phyloP scores from a whole-genome alignment of 208 protist species.

The Trypanosoma vivax region DNA sequence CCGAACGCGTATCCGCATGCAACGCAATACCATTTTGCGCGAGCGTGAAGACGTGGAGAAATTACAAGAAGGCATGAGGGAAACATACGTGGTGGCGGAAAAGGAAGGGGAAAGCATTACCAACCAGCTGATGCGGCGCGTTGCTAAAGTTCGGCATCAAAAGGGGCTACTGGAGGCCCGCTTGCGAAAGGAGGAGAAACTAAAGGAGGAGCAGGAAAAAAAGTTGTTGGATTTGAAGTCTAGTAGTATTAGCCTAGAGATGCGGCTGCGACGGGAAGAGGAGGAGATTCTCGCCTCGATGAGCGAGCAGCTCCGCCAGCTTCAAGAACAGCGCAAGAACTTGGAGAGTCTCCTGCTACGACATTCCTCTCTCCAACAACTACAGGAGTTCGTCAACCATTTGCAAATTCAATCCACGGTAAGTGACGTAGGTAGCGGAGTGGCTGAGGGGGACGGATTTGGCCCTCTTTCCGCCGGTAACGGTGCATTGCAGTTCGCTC shows the following conservation, averaged over 20 bases:
- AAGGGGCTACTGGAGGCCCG: conserved; percentile 33
- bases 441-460: no score
- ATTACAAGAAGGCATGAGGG: conserved; percentile 47
- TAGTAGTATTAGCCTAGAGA: conserved; percentile 35
- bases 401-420: conserved; percentile 25
- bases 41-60: conserved; percentile 30
- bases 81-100: conserved; percentile 47
- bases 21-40: conserved; percentile 36
- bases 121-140: conserved; percentile 60
- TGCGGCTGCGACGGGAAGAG: conserved; percentile 62
- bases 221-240: conserved; percentile 36
- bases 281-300: conserved; percentile 33
- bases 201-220: conserved; percentile 28
- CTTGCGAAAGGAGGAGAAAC: conserved; percentile 19
- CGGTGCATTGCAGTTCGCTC: no score
- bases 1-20: conserved; percentile 35
- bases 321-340: conserved; percentile 54
- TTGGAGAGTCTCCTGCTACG: conserved; percentile 42
- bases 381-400: conserved; percentile 59
- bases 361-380: conserved; percentile 55
- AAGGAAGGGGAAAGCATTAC: conserved; percentile 65
- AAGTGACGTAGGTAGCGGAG: background rate
- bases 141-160: conserved; percentile 38
- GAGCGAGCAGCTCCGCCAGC: conserved; percentile 31
- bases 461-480: no score